Base-by-base conservation (phyloP, 345 rosid species). In the Lumnitzera racemosa region DNA sequence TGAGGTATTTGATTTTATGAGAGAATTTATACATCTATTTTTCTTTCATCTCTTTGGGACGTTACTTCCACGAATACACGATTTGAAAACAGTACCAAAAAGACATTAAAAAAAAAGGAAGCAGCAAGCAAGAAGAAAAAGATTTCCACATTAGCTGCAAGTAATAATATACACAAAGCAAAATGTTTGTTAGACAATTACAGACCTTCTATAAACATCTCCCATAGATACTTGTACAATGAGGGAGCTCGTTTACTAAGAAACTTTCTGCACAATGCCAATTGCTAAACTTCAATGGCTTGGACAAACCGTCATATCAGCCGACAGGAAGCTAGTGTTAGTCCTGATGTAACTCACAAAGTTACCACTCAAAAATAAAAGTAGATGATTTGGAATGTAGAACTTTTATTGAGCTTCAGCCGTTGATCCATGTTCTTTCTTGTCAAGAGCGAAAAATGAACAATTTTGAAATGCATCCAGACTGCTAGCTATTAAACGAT, bases 381-480 rank as follows among this genome's bases (percentile, higher is more conserved):
- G 27, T 57, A 47, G n/a, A 51, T 48, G 54, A 47, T 46, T 29
- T 54, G 16, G 41, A 36, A 49, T 9, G 78, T 59, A 61, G 77
- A 27, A 41, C 65, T 69, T 63, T 77, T 82, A 36, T 76, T 78
- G 75, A 57, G 77, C 74, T 79, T 80, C 96, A 15, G 80, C 75
- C 50, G 72, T 70, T 48, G 95, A 70, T 53, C 76, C 77, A 12
- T 79, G 62, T 47, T 94, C 96, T 74, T 89, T 85, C 81, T 81
- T 86, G 66, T 77, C 90, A 13, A 62, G 68, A 61, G 84, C 79
- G 31, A 87, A 87, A 49, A 81, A 78, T 13, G 81, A 84, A 77
- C 86, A 84, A 72, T 78, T 94, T 66, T 86, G 99, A 65, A 94
- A 94, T 52, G 97, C 89, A 70, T 90, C 99, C 59, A 88, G 85